phyloP scores from a whole-genome alignment of 2,329 filamentous ascomycete species.

The Aschersonia sp. region DNA sequence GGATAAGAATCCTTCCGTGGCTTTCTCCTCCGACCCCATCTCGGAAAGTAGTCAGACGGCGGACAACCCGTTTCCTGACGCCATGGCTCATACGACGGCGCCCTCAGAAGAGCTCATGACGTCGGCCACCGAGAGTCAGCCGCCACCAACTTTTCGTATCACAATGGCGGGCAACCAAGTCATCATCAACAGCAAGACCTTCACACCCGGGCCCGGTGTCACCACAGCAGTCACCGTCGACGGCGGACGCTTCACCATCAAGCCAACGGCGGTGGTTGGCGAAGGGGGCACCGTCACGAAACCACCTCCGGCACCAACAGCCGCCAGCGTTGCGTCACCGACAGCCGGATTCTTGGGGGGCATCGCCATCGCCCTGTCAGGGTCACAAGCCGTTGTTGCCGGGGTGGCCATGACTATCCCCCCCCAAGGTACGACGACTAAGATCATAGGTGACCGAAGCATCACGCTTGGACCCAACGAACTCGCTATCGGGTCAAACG shows the following conservation, averaged over 20 bases:
- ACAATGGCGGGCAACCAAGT: conserved; percentile 29
- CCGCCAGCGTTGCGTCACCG: conserved; percentile 16
- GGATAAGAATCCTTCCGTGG: conserved; percentile 39
- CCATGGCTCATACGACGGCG: conserved; percentile 8
- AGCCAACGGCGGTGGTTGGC: conserved; percentile 29
- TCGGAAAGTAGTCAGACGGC: conserved; percentile 22
- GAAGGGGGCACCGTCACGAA: conserved; percentile 28
- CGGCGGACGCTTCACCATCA: conserved; percentile 30
- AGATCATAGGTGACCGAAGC: conserved; percentile 14
- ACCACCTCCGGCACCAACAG: conserved; percentile 17
- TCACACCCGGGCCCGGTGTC: conserved; percentile 21
- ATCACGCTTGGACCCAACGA: conserved; percentile 21
- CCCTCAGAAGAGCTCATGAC: neutral
- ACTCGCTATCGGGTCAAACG: conserved; percentile 19
- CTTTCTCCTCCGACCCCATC: conserved; percentile 21
- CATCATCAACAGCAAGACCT: conserved; percentile 31
- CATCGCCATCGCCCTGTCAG: conserved; percentile 25
- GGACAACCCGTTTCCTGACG: conserved; percentile 1
- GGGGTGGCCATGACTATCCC: conserved; percentile 27
- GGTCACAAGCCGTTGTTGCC: conserved; percentile 25
- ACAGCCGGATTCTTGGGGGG: conserved; percentile 23
- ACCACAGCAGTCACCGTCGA: conserved; percentile 27
- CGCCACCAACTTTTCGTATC: conserved; percentile 20
- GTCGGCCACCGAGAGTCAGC: neutral
- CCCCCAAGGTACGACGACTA: conserved; percentile 18